Base-by-base conservation (phyloP, 2,329 filamentous ascomycete species). In the Microsporum ferrugineum region DNA sequence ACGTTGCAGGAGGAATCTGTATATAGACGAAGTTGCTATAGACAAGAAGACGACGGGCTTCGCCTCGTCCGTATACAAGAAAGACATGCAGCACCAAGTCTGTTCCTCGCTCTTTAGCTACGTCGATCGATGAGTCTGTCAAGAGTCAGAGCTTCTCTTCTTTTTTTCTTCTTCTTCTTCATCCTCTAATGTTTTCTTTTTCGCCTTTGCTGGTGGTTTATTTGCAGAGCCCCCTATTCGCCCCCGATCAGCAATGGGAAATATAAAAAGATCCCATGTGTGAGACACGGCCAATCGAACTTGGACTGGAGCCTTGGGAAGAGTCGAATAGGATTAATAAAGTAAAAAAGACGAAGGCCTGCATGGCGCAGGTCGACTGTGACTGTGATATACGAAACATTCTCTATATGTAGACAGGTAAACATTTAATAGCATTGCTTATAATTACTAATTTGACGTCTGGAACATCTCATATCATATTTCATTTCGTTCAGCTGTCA, bases 251-350 rank as follows among this genome's bases (percentile, higher is more conserved):
- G 49, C 49, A 53, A 53, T 27, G 14, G 49, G 49, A 53, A 43
- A 14, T 53, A 53, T 53, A 53, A 33, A 53, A 53, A 53, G 49
- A 53, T 53, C 49, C 49, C 49, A 53, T 53, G 49, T 53, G 49
- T 34, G 29, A 53, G 49, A 53, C 27, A 53, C 29, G 33, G 49
- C 49, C 49, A 53, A 53, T 53, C 2, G 29, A 3, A 23, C 17
- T 23, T 23, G 17, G 17, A 23, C 17, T 23, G 17, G 17, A 23
- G 17, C 17, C 17, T 23, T 23, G 17, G 17, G 17, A 23, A 23
- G 17, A 23, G 17, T 23, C 17, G 17, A 23, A 23, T 23, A 23
- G 17, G 39, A 36, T 36, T 10, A 36, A 10, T 10, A 5, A 6
- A 10, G 34, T 5, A n/a, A 43, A 43, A 43, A n/a, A n/a, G 17